Evolutionary conservation across 768 basidiomycete species (phyloP).

Genomic region (Termitomyces heimii): DNA sequence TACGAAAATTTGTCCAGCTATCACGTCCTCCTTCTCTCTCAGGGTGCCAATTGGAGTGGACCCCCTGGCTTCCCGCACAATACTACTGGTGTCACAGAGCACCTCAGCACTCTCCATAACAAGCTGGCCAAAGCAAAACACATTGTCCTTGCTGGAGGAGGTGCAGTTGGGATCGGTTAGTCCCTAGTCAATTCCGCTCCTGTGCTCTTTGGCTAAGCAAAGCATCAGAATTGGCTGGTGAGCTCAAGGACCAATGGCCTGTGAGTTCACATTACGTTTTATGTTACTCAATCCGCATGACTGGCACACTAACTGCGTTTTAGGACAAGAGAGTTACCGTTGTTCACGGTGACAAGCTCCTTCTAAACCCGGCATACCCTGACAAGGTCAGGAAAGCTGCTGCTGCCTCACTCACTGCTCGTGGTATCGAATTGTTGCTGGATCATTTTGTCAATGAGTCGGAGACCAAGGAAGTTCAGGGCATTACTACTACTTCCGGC

Average conservation of each 20-base stretch:
- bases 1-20: slow-evolving; percentile 25
- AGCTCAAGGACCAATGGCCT: slow-evolving; percentile 35
- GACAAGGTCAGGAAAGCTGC: slow-evolving; percentile 45
- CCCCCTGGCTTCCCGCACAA: slow-evolving; percentile 40
- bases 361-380: slow-evolving; percentile 55
- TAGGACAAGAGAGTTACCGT: slow-evolving; percentile 53
- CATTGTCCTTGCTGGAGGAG: slow-evolving; percentile 53
- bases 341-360: slow-evolving; percentile 45
- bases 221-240: slow-evolving; percentile 33
- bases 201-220: neutral
- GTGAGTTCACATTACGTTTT: slow-evolving; percentile 22
- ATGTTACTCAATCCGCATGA: neutral
- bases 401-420: slow-evolving; percentile 31
- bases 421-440: slow-evolving; percentile 47
- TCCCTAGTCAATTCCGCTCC: neutral
- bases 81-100: slow-evolving; percentile 21
- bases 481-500: slow-evolving; percentile 45
- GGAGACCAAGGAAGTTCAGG: slow-evolving; percentile 32
- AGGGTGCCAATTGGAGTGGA: slow-evolving; percentile 51
- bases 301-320: slow-evolving; percentile 3
- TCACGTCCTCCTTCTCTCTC: slow-evolving; percentile 53
- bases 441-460: slow-evolving; percentile 48
- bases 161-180: slow-evolving; percentile 48
- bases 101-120: slow-evolving; percentile 22
- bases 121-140: slow-evolving; percentile 32